Evolutionary conservation across 192 early-diverging fungal species (phyloP).

Genomic region (Coemansia pectinata): DNA sequence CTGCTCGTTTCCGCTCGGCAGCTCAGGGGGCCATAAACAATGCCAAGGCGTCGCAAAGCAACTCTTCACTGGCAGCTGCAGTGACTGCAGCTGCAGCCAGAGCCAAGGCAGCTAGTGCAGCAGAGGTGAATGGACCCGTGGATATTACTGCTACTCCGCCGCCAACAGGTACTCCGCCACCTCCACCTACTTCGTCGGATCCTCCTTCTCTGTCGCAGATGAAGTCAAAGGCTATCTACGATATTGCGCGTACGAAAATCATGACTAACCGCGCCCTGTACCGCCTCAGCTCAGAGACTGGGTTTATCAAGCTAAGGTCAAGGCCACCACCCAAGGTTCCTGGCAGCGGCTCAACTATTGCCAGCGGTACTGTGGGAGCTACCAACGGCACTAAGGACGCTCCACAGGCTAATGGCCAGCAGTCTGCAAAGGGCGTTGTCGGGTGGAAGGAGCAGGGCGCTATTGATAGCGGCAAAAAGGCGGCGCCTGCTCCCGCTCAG

Average conservation of each 20-base stretch:
- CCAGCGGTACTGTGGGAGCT: constrained; percentile 6
- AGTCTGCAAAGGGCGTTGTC: constrained; percentile 17
- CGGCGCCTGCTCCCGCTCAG: constrained; percentile 27
- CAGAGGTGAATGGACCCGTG: neutral
- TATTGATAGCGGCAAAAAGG: constrained; percentile 52
- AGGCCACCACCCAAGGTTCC: constrained; percentile 17
- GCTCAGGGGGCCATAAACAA: constrained; percentile 28
- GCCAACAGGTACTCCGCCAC: neutral
- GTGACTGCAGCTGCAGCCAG: neutral
- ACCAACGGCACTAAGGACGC: constrained; percentile 6
- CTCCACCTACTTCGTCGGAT: neutral
- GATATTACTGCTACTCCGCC: neutral
- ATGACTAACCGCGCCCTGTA: constrained; percentile 41
- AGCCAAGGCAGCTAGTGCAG: neutral
- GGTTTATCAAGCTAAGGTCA: constrained; percentile 50
- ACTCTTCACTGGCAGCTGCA: neutral
- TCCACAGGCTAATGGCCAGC: neutral
- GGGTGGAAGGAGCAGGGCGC: constrained; percentile 56
- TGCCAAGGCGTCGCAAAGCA: constrained; percentile 3
- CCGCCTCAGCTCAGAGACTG: constrained; percentile 47
- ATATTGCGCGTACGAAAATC: constrained; percentile 50
- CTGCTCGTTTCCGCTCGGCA: constrained; percentile 32
- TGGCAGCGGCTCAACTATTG: neutral
- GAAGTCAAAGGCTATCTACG: constrained; percentile 46
- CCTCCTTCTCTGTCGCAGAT: neutral